phyloP scores from a whole-genome alignment of 208 protist species.

The Leishmania arabica region DNA sequence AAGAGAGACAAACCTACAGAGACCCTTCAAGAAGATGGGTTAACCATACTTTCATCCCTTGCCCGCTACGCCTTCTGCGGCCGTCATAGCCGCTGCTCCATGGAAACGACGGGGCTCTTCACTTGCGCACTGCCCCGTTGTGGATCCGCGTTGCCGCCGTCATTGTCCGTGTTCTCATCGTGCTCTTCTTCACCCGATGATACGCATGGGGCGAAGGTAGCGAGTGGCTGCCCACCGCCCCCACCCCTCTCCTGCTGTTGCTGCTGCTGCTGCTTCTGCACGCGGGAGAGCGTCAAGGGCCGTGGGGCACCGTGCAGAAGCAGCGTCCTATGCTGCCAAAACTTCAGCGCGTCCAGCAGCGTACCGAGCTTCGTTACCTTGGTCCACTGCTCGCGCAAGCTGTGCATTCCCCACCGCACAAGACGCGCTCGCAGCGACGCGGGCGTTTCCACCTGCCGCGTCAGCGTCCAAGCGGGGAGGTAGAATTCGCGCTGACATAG shows the following conservation, averaged over 20 bases:
- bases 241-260: neutral
- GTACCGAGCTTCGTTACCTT: conserved; percentile 78
- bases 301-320: conserved; percentile 36
- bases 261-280: conserved; percentile 29
- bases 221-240: neutral
- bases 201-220: conserved; percentile 14
- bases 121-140: neutral
- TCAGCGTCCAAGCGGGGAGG: conserved; percentile 39
- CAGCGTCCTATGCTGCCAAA: conserved; percentile 33
- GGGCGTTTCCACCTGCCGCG: conserved; percentile 49
- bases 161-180: conserved; percentile 5
- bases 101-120: neutral
- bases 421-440: conserved; percentile 44
- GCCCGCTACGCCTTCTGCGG: neutral
- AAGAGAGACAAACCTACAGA: neutral
- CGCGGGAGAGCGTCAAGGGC: conserved; percentile 33
- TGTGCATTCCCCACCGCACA: conserved; percentile 51
- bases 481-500: conserved; percentile 62
- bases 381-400: conserved; percentile 76
- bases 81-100: neutral
- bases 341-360: conserved; percentile 50
- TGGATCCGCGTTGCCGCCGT: neutral
- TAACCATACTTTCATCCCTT: neutral
- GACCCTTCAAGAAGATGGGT: neutral
- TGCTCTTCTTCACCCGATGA: conserved; percentile 25